phyloP scores from a whole-genome alignment of 2,329 filamentous ascomycete species.

The Tothia fuscella region DNA sequence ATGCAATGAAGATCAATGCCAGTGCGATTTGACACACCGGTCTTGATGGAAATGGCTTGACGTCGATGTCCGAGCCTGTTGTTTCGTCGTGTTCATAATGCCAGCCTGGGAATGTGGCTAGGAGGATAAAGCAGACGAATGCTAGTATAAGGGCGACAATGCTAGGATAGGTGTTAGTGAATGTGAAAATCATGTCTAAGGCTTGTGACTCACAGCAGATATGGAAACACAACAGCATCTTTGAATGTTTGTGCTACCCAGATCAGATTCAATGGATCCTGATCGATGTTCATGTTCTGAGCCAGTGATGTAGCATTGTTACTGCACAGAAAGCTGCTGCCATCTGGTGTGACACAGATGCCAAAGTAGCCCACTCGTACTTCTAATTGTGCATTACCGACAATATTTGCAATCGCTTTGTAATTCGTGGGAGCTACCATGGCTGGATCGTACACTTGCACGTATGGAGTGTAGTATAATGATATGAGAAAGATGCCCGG shows the following conservation, averaged over 20 bases:
- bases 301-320: constrained; percentile 93
- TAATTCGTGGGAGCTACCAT: constrained; percentile 87
- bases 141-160: constrained; percentile 97
- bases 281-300: constrained; percentile 75
- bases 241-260: constrained; percentile 98
- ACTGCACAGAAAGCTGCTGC: constrained; percentile 85
- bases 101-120: constrained; percentile 96
- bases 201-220: constrained; percentile 61
- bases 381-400: constrained; percentile 70
- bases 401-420: constrained; percentile 78
- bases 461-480: constrained; percentile 88
- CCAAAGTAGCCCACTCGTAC: constrained; percentile 96
- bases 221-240: constrained; percentile 96
- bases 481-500: constrained; percentile 95
- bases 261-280: constrained; percentile 92
- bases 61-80: constrained; percentile 69
- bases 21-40: constrained; percentile 87
- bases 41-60: constrained; percentile 86
- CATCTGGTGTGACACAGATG: constrained; percentile 87
- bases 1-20: constrained; percentile 71
- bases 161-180: constrained; percentile 31
- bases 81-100: constrained; percentile 76
- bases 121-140: constrained; percentile 86
- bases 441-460: constrained; percentile 66
- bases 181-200: neutral